These are phyloP conservation scores for Casaregolazyma lundiana DNA, from an alignment of 1,139 yeast genomes.

Conservation along the genomic window DNA sequence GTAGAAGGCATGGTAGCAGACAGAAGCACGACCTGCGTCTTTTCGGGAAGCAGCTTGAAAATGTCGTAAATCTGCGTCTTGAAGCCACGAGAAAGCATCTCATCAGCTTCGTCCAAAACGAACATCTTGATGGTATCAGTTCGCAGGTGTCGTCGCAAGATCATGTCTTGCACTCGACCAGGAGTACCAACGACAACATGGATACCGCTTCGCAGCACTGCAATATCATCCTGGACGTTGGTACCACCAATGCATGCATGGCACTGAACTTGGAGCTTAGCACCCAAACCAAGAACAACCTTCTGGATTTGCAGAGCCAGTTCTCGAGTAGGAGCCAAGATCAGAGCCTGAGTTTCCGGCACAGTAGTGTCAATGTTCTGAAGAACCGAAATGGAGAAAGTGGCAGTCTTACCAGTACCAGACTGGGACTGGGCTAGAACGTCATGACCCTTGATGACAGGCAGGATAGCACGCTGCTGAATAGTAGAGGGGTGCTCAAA, in stretches of 20 bases:
- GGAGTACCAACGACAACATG: constrained; percentile 99
- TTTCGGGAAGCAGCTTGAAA: constrained; percentile 88
- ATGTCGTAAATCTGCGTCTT: constrained; percentile 97
- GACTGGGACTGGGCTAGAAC: constrained; percentile 99
- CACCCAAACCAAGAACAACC: constrained; percentile 90
- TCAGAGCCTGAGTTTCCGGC: constrained; percentile 64
- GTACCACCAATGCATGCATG: constrained; percentile 99
- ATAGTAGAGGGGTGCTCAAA: constrained; percentile 96
- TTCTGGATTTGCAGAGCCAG: constrained; percentile 96
- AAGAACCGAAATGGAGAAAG: constrained; percentile 94
- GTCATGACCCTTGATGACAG: constrained; percentile 94
- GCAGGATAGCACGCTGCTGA: constrained; percentile 97
- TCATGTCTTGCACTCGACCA: constrained; percentile 98
- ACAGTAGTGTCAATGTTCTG: constrained; percentile 70
- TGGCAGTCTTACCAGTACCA: constrained; percentile 99
- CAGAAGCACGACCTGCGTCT: constrained; percentile 92
- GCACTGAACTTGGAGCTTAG: constrained; percentile 88
- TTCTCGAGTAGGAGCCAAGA: constrained; percentile 98
- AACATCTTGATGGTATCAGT: constrained; percentile 93
- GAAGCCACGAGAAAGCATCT: constrained; percentile 95
- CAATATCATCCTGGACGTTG: constrained; percentile 83
- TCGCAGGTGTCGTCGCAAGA: constrained; percentile 86
- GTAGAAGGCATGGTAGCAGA: constrained; percentile 98
- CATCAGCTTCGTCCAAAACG: constrained; percentile 99
- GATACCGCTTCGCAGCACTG: constrained; percentile 87